Conservation (phyloP, 1,139 yeast species). For the Lodderomyces orthopsilosis region DNA sequence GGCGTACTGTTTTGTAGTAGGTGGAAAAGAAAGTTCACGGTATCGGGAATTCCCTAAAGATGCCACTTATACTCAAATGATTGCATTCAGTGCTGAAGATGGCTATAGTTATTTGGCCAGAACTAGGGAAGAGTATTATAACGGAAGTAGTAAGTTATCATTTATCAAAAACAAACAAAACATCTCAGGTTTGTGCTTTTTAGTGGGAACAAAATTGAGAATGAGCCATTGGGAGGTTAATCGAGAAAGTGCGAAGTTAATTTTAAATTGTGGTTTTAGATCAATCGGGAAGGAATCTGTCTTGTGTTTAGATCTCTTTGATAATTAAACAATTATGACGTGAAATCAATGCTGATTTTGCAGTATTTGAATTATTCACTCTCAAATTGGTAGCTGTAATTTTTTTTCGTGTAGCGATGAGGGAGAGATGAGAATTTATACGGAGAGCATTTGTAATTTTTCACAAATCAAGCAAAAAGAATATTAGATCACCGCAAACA, state of each 20-base stretch:
- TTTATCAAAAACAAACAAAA: slow-evolving; percentile 42
- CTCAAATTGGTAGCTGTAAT: background rate
- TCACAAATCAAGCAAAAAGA: no score
- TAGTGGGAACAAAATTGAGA: slow-evolving; percentile 44
- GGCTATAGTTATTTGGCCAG: slow-evolving; percentile 41
- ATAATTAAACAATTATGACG: slow-evolving; percentile 11
- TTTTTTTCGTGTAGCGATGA: background rate
- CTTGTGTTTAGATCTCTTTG: slow-evolving; percentile 54
- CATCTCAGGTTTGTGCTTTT: slow-evolving; percentile 53
- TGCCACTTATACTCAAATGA: slow-evolving; percentile 15
- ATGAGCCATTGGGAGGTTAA: slow-evolving; percentile 60
- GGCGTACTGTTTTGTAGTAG: slow-evolving; percentile 42
- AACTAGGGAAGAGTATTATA: slow-evolving; percentile 29
- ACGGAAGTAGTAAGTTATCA: slow-evolving; percentile 44
- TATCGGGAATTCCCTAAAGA: slow-evolving; percentile 20
- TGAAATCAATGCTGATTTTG: no score
- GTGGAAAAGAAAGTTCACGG: slow-evolving; percentile 39
- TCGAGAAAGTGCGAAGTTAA: slow-evolving; percentile 55
- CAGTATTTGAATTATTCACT: no score
- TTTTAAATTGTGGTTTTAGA: slow-evolving; percentile 56
- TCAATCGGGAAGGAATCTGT: slow-evolving; percentile 51
- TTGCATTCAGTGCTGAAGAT: slow-evolving; percentile 25
- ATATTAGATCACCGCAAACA: slow-evolving; percentile 19
- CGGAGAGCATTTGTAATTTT: background rate
- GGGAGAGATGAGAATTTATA: background rate